A percentile compares a stretch with the other conserved stretches of the same genome.
These are phyloP conservation scores for Trichoderma oligosporum DNA, from an alignment of 2,329 filamentous ascomycete genomes.

Conservation along the genomic window DNA sequence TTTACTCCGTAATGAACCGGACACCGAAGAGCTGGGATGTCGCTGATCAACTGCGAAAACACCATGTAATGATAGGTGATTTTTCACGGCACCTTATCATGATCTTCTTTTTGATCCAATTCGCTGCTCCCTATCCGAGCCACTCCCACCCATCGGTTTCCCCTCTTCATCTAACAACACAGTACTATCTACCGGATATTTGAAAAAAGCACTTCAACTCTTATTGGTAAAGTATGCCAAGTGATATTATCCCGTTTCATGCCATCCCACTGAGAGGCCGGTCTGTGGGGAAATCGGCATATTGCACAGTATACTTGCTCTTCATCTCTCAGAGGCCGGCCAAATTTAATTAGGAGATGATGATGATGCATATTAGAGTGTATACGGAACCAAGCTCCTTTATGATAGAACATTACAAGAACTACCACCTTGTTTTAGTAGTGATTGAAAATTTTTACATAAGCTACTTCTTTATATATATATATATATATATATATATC, in stretches of 20 bases:
- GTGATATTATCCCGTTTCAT: slow-evolving; percentile 3
- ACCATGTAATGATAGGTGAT: too few relatives aligned
- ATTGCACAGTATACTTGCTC: not conserved
- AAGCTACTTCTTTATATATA: too few relatives aligned
- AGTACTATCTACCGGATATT: slow-evolving; percentile 13
- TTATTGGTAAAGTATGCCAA: slow-evolving; percentile 1
- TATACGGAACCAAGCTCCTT: too few relatives aligned
- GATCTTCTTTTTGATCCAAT: not conserved
- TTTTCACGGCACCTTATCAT: not conserved
- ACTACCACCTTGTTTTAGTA: too few relatives aligned
- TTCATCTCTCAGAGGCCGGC: not conserved
- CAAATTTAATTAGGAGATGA: not conserved
- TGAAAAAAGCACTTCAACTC: slow-evolving; percentile 8
- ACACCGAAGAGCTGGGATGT: not conserved
- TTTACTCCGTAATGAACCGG: not conserved
- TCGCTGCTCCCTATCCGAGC: not conserved
- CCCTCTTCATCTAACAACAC: slow-evolving; percentile 2
- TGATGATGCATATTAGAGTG: not conserved
- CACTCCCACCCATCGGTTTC: not conserved
- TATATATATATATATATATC: too few relatives aligned
- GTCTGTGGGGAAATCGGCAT: slow-evolving; percentile 7
- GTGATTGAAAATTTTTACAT: too few relatives aligned
- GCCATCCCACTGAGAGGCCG: not conserved
- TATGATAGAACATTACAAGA: too few relatives aligned
- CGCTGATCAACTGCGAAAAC: not conserved